Evolutionary conservation across 768 basidiomycete genomes (phyloP).

Genomic region (Trametes cinnabarina): DNA sequence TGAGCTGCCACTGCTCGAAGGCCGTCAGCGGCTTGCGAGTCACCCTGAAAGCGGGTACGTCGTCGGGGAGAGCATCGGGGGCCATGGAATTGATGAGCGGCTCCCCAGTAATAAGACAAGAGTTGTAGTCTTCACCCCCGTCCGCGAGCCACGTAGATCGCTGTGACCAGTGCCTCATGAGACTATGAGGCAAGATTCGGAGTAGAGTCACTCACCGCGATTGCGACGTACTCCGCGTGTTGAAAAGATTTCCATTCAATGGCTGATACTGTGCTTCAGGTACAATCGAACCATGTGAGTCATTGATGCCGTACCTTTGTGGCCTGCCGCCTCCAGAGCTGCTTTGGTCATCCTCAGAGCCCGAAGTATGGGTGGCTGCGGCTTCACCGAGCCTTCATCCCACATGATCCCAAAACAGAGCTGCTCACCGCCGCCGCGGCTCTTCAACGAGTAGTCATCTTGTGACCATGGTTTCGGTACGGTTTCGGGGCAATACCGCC

Average conservation of each 20-base stretch:
- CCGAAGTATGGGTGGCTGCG: conserved; percentile 34
- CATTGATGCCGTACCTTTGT: conserved; percentile 28
- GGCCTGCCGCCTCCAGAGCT: conserved; percentile 34
- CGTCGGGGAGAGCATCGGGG: conserved; percentile 26
- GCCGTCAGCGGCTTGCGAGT: conserved; percentile 20
- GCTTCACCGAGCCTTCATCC: conserved; percentile 33
- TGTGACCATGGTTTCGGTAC: conserved; percentile 26
- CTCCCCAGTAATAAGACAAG: conserved; percentile 33
- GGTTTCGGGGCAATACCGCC: conserved; percentile 37
- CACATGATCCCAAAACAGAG: conserved; percentile 34
- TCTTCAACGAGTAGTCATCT: conserved; percentile 27
- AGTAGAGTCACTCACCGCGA: conserved; percentile 18
- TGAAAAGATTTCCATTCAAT: conserved; percentile 34
- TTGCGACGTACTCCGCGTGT: conserved; percentile 23
- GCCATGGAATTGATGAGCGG: conserved; percentile 36
- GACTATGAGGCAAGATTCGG: too few relatives aligned
- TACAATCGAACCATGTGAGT: background rate
- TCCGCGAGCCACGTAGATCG: conserved; percentile 11
- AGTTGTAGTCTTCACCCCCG: conserved; percentile 16
- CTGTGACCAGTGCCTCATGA: conserved; percentile 1
- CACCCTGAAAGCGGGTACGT: conserved; percentile 7
- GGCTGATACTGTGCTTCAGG: conserved; percentile 23
- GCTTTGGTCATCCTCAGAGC: conserved; percentile 33
- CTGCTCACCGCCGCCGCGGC: conserved; percentile 28
- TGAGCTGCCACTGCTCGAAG: conserved; percentile 42